Evolutionary conservation across 176 grass and related monocot species (phyloP).

Genomic region (Zea mays): DNA sequence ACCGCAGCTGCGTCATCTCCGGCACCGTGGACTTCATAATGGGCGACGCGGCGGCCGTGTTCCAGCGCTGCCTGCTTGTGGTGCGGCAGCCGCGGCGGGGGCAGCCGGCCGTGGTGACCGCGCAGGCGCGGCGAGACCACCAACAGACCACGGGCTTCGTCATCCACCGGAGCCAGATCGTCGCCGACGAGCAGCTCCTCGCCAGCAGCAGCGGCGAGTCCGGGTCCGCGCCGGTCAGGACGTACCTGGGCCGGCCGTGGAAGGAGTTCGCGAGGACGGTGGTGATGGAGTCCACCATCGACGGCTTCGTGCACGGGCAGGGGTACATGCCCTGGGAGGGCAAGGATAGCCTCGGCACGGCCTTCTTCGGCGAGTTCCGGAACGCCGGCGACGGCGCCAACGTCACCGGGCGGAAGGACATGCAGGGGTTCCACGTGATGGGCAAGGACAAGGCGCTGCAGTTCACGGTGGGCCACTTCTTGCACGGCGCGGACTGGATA

Average conservation of each 20-base stretch:
- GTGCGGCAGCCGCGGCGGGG: constrained; percentile 55
- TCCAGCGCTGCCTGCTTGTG: constrained; percentile 77
- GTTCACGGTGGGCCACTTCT: constrained; percentile 71
- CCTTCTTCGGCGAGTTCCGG: constrained; percentile 70
- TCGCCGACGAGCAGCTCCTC: constrained; percentile 49
- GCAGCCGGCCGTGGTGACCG: constrained; percentile 64
- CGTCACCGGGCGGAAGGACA: constrained; percentile 36
- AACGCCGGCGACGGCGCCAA: constrained; percentile 59
- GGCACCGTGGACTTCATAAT: constrained; percentile 92
- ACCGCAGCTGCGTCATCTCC: constrained; percentile 78
- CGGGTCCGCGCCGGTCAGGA: neutral
- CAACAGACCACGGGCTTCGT: constrained; percentile 87
- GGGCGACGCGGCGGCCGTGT: constrained; percentile 76
- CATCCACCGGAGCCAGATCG: constrained; percentile 61
- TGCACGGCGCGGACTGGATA: constrained; percentile 78
- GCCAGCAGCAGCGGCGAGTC: neutral
- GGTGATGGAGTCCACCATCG: constrained; percentile 72
- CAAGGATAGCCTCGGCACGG: constrained; percentile 42
- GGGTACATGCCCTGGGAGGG: constrained; percentile 79
- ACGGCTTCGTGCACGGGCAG: constrained; percentile 54
- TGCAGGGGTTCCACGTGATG: constrained; percentile 61
- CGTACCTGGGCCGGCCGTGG: constrained; percentile 74
- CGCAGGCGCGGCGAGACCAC: constrained; percentile 62
- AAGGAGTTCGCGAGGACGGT: constrained; percentile 70
- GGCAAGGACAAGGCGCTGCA: constrained; percentile 41